A percentile compares a stretch with the other conserved stretches of the same genome.
These are phyloP conservation scores for Gymnopilus dilepis DNA, from an alignment of 768 basidiomycete genomes.

Conservation along the genomic window DNA sequence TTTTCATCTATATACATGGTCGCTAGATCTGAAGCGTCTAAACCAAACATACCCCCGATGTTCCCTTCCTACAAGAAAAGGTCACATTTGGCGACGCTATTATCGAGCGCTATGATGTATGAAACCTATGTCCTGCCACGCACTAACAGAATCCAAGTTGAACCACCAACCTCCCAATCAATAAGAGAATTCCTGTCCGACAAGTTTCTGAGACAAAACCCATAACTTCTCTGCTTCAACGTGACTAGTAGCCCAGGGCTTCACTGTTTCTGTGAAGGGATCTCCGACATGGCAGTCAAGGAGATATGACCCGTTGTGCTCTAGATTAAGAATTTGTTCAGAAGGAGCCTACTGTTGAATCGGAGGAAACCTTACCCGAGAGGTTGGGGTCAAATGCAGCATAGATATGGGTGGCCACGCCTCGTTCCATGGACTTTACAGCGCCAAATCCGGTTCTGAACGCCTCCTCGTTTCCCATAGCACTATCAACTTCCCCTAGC, in stretches of 20 bases:
- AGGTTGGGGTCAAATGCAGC: background rate
- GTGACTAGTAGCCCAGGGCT: background rate
- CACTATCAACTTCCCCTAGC: background rate
- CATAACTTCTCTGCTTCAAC: constrained; percentile 1
- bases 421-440: background rate
- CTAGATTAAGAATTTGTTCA: background rate
- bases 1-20: no score
- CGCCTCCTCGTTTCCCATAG: background rate
- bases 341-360: no score
- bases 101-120: no score
- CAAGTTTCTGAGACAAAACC: background rate
- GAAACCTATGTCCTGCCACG: no score
- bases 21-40: no score
- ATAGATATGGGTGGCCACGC: background rate
- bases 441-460: background rate
- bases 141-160: no score
- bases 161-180: no score
- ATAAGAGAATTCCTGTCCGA: background rate
- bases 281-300: background rate
- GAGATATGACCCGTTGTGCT: background rate
- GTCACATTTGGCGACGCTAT: no score
- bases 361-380: background rate
- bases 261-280: background rate
- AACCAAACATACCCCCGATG: no score
- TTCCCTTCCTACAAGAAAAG: no score